These are phyloP conservation scores for Cetraspora pellucida DNA, from an alignment of 192 early-diverging fungal genomes.

Conservation along the genomic window DNA sequence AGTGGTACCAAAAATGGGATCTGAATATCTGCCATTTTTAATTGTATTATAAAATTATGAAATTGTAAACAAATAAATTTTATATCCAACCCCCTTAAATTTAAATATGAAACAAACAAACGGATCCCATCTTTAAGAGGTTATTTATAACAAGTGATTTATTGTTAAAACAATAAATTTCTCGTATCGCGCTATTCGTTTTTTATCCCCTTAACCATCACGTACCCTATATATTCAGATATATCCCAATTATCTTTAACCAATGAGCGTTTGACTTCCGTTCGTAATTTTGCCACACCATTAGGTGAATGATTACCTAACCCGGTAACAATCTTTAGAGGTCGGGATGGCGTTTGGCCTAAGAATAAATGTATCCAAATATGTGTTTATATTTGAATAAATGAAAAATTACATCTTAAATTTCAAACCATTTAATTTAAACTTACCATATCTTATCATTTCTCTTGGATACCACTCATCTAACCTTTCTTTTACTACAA, in stretches of 20 bases:
- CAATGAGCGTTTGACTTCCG: constrained; percentile 51
- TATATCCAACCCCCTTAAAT: too few relatives aligned
- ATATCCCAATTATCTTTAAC: constrained; percentile 55
- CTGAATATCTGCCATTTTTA: too few relatives aligned
- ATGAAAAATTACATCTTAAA: neutral
- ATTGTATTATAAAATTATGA: too few relatives aligned
- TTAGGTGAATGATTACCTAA: constrained; percentile 66
- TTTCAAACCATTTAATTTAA: constrained; percentile 10
- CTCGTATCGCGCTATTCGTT: too few relatives aligned
- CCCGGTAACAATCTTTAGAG: constrained; percentile 70
- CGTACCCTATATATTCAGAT: constrained; percentile 55
- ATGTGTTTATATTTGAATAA: neutral
- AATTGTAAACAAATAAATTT: too few relatives aligned
- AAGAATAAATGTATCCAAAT: neutral
- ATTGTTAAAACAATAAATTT: too few relatives aligned
- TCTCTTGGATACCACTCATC: constrained; percentile 59
- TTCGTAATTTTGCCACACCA: constrained; percentile 57
- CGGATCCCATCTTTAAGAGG: too few relatives aligned
- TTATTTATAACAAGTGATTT: too few relatives aligned
- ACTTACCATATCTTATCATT: constrained; percentile 41
- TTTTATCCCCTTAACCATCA: constrained; percentile 51
- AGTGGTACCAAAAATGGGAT: too few relatives aligned
- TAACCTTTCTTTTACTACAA: constrained; percentile 59
- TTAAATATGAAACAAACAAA: too few relatives aligned
- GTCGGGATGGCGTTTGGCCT: constrained; percentile 36